Evolutionary conservation across 1,284 basidiomycete genomes (phyloP).

Genomic region (Vanrija sp.): DNA sequence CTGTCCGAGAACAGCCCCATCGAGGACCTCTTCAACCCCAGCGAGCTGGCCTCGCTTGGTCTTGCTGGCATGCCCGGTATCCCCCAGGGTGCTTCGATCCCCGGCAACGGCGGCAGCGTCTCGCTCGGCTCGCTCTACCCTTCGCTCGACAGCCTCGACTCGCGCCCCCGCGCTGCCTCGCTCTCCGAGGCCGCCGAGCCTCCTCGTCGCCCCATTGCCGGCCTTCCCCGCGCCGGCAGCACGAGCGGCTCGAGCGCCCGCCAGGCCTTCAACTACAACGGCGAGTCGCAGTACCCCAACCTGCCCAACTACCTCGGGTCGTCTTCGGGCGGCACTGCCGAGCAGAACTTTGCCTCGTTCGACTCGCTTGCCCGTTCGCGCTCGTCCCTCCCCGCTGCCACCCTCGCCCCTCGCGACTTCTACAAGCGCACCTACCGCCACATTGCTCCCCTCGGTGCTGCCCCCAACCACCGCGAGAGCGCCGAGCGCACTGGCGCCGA

Average conservation of each 20-base stretch:
- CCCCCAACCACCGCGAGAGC: conserved; percentile 26
- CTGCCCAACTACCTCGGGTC: conserved; percentile 5
- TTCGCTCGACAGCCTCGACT: conserved; percentile 26
- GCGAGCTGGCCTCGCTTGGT: conserved; percentile 48
- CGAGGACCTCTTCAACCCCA: conserved; percentile 47
- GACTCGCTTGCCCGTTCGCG: conserved; percentile 38
- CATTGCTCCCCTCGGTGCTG: conserved; percentile 43
- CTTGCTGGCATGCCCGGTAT: conserved; percentile 50
- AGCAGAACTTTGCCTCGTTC: conserved; percentile 25
- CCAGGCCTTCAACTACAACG: too few relatives aligned
- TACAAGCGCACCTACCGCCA: conserved; percentile 46
- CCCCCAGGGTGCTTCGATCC: conserved; percentile 14
- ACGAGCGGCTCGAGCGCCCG: conserved; percentile 16
- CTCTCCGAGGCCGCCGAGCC: conserved; percentile 6
- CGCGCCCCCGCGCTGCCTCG: conserved; percentile 16
- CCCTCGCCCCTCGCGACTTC: conserved; percentile 36
- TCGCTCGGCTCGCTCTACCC: conserved; percentile 43
- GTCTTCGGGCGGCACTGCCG: background rate
- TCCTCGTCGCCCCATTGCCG: conserved; percentile 17
- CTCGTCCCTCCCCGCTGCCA: conserved; percentile 24
- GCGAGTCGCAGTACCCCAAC: conserved; percentile 17
- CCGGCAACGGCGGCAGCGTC: conserved; percentile 15
- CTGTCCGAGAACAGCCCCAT: conserved; percentile 39
- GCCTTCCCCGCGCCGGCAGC: conserved; percentile 22
- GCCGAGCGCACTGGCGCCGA: conserved; percentile 26